Evolutionary conservation across 345 rosid genomes (phyloP), one percentile per base, ranked within the genome.

Genomic region (Erysimum cheiranthoides): DNA sequence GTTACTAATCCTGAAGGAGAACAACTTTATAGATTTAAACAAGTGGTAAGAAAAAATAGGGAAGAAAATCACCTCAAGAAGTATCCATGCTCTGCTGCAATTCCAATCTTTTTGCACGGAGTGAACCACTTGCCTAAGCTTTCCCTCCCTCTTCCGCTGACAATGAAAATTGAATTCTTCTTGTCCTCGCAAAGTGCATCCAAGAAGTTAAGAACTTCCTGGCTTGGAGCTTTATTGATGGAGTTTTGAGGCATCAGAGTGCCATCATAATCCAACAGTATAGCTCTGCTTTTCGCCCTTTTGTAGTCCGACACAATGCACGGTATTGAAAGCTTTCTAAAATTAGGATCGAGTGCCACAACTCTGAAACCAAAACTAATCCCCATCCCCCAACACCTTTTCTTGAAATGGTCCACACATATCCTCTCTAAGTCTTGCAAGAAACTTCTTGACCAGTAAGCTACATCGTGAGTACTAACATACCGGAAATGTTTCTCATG

Each of bases 401-500:
- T 79, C 79, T 74, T 79, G 68, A 74, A 79, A 79, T 79, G 82
- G 45, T 79, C 82, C 71, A 75, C 79, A 50, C 82, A 79, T 69
- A 79, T 79, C 73, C 82, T 79, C 73, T 79, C 82, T 45, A 79
- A 46, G 38, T 79, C 82, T 63, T 79, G 82, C 79, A 74, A 66
- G 82, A 79, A 79, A 75, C 82, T 79, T 59, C 82, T 64, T 25
- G 82, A 79, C 82, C 82, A 79, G 70, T 64, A 79, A 27, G 79
- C 79, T 49, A 75, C 82, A 28, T 79, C 79, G 10, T 79, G 82
- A 51, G 79, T 79, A 34, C 82, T 74, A 70, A 79, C 82, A 70
- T 79, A 79, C 50, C 82, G 79, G 58, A 89, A 94, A 83, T 94
- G 98, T 82, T 94, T 94, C 85, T 94, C 98, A 75, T 94, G 98